Base-by-base conservation (phyloP, 1,284 basidiomycete genomes). In the Malassezia cuniculi region DNA sequence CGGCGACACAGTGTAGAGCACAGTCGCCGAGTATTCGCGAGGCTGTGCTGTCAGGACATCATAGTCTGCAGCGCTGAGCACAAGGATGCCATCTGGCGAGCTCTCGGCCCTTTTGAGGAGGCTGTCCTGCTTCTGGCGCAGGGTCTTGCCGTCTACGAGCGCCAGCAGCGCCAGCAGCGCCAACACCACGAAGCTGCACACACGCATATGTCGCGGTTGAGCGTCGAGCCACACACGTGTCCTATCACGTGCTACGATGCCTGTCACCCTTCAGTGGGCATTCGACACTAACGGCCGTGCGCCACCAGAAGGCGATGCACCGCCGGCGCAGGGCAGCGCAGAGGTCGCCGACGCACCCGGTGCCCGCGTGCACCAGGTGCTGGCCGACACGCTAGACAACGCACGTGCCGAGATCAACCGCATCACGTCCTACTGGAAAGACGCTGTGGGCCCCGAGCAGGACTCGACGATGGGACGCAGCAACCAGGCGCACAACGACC, bases 381-480 rank as follows among this genome's bases (percentile, higher is more conserved):
- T 44, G 5, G 42, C 42, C 3, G 16, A 34, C 9, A 18, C 27
- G 10, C 26, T 45, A 12, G 42, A 45, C 8, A 19, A 12, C 2
- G 24, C 42, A 4, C 42, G 31, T 15, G 11, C n/a, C 4, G 27
- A 24, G 3, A 20, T 45, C 15, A 45, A 45, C 24, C 19, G 31
- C 6, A 39, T 45, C 11, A 31, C 37, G 11, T 35, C 42, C 10
- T 21, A n/a, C 27, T 45, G 42, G 42, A 45, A 45, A 36, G 42
- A 45, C 15, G 27, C 37, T 12, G 42, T 39, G 11, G 42, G 42
- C 3, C 32, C 32, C 1, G 42, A 45, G 18, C 31, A 35, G 16
- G 42, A 45, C 19, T 45, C 42, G 2, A 11, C 18, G 7, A 27
- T 26, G 12, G 42, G 42, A 2, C 27, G 37, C 18, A 39, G 36